Evolutionary conservation across 73 alveolate genomes (phyloP), one percentile per base, ranked within the genome.

Genomic region (Breviolum minutum): DNA sequence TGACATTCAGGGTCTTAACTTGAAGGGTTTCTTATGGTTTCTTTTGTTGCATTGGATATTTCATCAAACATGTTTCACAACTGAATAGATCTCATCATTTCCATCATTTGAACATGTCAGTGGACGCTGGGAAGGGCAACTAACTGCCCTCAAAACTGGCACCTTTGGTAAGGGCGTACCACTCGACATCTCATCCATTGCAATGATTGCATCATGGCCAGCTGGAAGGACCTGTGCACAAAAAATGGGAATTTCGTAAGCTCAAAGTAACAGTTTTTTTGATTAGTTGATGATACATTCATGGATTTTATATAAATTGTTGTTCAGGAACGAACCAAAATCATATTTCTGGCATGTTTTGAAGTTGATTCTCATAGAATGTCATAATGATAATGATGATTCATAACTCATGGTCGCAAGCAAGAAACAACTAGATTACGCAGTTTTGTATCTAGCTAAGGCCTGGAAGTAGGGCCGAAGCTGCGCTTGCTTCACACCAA

Each of bases 391-490:
- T 40, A 40, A 40, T 40, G 54, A n/a, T 40, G 5, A 40, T 40
- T 40, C 54, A 40, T 40, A 2, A 40, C 3, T 40, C 54, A 40
- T 40, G 54, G 54, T 40, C 3, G 54, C 54, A 40, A 40, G 3
- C 54, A 40, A 40, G 54, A 40, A 40, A 40, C 54, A 40, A 40
- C 0, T 40, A 40, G 54, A 40, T 0, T 3, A 40, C 54, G 3
- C 54, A 40, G 54, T 40, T 40, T 40, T 40, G 54, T 40, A 40
- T 40, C 54, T 40, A 22, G 24, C 77, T 22, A 14, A 17, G 70
- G 76, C 94, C 94, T 86, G 94, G 30, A 86, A 86, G 70, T 40
- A 63, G 29, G 94, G 94, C 80, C 94, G 79, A 26, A 86, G 80
- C 81, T 86, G 94, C 77, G 63, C 79, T 63, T 86, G 94, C 80